Evolutionary conservation across 768 basidiomycete species (phyloP), one percentile per base, ranked within the genome.

Genomic region (Boletus sp.): DNA sequence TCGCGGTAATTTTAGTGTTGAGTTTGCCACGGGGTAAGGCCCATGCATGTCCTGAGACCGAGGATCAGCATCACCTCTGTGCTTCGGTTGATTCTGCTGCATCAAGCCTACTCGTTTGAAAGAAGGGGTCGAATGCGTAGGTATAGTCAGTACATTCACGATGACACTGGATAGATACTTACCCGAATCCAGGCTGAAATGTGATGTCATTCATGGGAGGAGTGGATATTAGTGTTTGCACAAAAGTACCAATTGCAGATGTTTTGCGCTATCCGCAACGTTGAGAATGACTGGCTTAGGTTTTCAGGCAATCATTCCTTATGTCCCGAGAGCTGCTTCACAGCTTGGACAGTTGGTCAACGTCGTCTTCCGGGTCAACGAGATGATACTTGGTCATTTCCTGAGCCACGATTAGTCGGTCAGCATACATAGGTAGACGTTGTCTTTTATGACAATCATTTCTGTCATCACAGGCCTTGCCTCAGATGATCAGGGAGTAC

Each of bases 341-440:
- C 86, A 85, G 50, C 80, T 98, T 11, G 84, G 87, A 37, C 86
- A 86, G 62, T 68, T 94, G n/a, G n/a, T n/a, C n/a, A n/a, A n/a
- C n/a, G n/a, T n/a, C n/a, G n/a, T n/a, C n/a, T n/a, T n/a, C n/a
- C n/a, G n/a, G 30, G 90, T 96, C 3, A 98, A 98, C 71, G 95
- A 96, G 71, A 93, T 98, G 90, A 85, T 98, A 44, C 80, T 99
- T 7, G 93, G 86, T 0, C 83, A 97, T 69, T 90, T 93, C 71
- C 73, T 98, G 29, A 77, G 82, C 4, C 84, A 91, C 52, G 91
- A 98, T 70, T 83, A 81, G 67, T 73, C 80, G 67, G 94, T 91
- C n/a, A 55, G 68, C 28, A 30, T 44, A 7, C 40, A 50, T 35
- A 32, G 10, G 17, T 29, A 35, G 10, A 24, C 12, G 40, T 29